Evolutionary conservation across 2,329 filamentous ascomycete species (phyloP).

Genomic region (Trichoderma koningiopsis): DNA sequence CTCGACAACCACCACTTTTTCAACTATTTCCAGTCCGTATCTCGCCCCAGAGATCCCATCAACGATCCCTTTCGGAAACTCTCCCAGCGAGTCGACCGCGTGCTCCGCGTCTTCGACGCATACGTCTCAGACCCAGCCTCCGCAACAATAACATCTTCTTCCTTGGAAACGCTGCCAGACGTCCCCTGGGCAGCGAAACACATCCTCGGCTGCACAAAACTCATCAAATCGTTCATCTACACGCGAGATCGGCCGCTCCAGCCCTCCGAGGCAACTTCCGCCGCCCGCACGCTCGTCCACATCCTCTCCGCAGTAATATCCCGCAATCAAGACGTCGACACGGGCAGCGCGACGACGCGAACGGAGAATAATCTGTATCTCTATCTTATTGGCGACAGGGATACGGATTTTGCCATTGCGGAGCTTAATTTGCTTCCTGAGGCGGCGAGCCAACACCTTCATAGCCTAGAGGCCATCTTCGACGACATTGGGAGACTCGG

Average conservation of each 20-base stretch:
- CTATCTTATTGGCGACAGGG: constrained; percentile 49
- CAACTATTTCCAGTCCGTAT: constrained; percentile 52
- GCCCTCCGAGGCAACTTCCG: constrained; percentile 45
- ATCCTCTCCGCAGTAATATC: constrained; percentile 50
- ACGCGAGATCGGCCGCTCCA: constrained; percentile 43
- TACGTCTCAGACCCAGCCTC: constrained; percentile 26
- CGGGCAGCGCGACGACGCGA: constrained; percentile 28
- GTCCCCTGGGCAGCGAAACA: constrained; percentile 55
- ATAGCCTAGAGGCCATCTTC: constrained; percentile 40
- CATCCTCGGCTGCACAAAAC: constrained; percentile 45
- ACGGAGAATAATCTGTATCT: constrained; percentile 51
- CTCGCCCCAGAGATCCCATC: constrained; percentile 48
- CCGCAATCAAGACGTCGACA: constrained; percentile 41
- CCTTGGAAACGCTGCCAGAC: constrained; percentile 40
- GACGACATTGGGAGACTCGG: constrained; percentile 40
- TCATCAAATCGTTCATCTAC: constrained; percentile 48
- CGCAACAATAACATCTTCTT: not conserved
- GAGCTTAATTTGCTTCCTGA: constrained; percentile 49
- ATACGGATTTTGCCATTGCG: constrained; percentile 49
- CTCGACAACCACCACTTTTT: constrained; percentile 58
- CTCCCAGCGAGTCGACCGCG: constrained; percentile 49
- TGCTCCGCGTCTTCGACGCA: constrained; percentile 48
- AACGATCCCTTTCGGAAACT: constrained; percentile 53
- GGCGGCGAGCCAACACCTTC: constrained; percentile 47
- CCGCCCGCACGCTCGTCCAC: constrained; percentile 51